phyloP scores from a whole-genome alignment of 306 rosid genomes.

The Sesbania bispinosa region DNA sequence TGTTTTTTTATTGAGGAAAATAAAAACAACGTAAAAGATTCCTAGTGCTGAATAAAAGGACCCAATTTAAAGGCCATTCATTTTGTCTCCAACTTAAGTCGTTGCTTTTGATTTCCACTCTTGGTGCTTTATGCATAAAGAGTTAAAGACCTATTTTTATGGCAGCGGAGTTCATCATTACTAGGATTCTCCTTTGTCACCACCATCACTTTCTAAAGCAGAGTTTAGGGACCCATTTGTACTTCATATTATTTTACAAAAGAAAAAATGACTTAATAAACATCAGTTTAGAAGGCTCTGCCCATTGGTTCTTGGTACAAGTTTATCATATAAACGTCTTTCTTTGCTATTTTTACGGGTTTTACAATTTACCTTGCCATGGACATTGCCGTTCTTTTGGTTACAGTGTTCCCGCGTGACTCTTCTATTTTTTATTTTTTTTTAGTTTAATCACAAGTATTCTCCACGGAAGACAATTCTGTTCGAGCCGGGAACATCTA shows the following conservation, averaged over 20 bases:
- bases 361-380: background rate
- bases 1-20: constrained; percentile 33
- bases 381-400: background rate
- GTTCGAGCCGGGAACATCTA: too few relatives aligned
- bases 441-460: too few relatives aligned
- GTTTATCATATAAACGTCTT: background rate
- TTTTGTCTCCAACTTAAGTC: constrained; percentile 46
- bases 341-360: background rate
- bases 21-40: constrained; percentile 33
- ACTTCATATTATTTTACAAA: constrained; percentile 4
- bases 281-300: background rate
- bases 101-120: constrained; percentile 60
- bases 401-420: constrained; percentile 9
- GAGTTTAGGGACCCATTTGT: constrained; percentile 31
- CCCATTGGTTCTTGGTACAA: constrained; percentile 1
- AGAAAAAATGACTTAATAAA: background rate
- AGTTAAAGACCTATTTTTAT: constrained; percentile 34
- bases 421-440: too few relatives aligned
- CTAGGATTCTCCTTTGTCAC: constrained; percentile 51
- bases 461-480: too few relatives aligned
- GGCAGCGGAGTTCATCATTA: constrained; percentile 81
- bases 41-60: constrained; percentile 26
- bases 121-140: constrained; percentile 50
- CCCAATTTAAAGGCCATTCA: constrained; percentile 49
- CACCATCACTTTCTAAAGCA: constrained; percentile 50